Base-by-base conservation (phyloP, 164 flowering plant species). In the Cinnamomum micranthum region DNA sequence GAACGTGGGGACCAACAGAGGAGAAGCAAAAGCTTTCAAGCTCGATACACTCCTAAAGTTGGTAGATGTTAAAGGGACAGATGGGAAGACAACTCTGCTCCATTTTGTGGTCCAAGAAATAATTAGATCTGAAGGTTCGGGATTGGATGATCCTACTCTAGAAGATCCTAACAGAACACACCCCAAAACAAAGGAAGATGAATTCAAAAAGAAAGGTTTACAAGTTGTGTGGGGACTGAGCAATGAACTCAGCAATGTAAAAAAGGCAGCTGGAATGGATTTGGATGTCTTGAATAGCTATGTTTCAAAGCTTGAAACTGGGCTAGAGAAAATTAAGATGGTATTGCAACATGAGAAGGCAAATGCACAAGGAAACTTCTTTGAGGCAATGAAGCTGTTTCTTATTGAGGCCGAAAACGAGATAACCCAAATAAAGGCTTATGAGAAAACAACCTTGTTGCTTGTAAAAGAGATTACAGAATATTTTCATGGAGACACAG, bases 61-160 rank as follows among this genome's bases (percentile, higher is more conserved):
- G 20, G 95, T 84, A 15, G 99, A 95, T 77, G 82, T 95, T 76
- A 93, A 95, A 78, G 99, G 97, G 65, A 89, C 91, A 12, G 99
- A 95, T 82, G 99, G 99, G 55, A 92, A 93, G 77, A 95, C 99
- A 25, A 95, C 99, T 60, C 80, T 95, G 75, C 98, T 95, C 6
- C 99, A 95, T 78, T 95, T 95, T 82, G 99, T 95, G 62, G 99
- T 95, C 31, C 99, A 95, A 85, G 98, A 95, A 85, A 93, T 95
- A 47, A 88, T 88, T 65, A 84, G 95, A 78, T 87, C 97, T 23
- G 97, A 91, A 81, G 93, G 89, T 24, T 58, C 80, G 31, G 82
- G 72, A 71, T 68, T 86, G 58, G 84, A 75, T 77, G 80, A 55
- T 70, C 80, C 75, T 20, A 77, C 60, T 15, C 60, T 55, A 20